Base-by-base conservation (phyloP, 305 asterid genomes). In the Coffea humblotiana region DNA sequence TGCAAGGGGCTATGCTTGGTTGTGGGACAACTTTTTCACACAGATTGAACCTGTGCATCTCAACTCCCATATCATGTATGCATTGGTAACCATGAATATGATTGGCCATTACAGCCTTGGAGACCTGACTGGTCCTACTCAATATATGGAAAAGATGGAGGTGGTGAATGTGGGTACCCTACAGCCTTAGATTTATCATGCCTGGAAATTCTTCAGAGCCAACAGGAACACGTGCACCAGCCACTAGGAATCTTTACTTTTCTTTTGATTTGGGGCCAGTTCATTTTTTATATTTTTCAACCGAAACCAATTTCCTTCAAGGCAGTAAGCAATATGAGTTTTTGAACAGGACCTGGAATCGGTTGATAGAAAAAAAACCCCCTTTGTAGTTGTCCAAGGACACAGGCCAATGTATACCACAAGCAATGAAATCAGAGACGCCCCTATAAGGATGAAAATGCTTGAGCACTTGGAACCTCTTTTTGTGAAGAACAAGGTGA, bases 391-490 rank as follows among this genome's bases (percentile, higher is more conserved):
- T 66, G 93, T 94, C 37, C 99, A 96, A 82, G 99, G 99, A 66
- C 99, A 96, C 88, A 80, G 98, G 83, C 99, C 99, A 35, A 94
- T 96, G 99, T 94, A 96, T 92, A 90, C 97, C 3, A 90, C 96
- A 3, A 92, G 97, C 91, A 83, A 89, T 18, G 94, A 91, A 83
- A 77, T 85, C 18, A 84, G 93, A 76, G 97, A 92, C 75, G 77
- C 79, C 65, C 93, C 97, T 1, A 77, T 92, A 18, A 89, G 88
- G 76, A 85, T 70, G 80, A 90, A 87, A 84, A 80, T 94, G 85
- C 88, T 77, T 1, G 91, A 81, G 81, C 87, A 94, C 76, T 71
- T 94, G 4, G 98, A 94, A 81, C 98, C 96, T 11, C 91, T 94
- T 64, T 79, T 94, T n/a, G 91, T 94, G 70, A 86, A 88, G 74